Evolutionary conservation across 202 grass and related monocot species (phyloP), one percentile per base, ranked within the genome.

Genomic region (Carex sylvatica): DNA sequence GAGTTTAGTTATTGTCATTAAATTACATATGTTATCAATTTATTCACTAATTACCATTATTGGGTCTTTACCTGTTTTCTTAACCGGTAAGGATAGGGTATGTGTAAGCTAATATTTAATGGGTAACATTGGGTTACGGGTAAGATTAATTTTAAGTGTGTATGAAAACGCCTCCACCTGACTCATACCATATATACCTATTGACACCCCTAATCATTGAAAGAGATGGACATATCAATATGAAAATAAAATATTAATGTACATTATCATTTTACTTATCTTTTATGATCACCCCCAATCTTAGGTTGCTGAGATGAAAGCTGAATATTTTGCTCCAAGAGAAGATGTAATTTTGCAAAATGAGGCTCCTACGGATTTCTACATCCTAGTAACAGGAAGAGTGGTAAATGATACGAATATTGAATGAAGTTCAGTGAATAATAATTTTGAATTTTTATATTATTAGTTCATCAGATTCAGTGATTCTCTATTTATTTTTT

Each of bases 311-410:
- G 96, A 99, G 85, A 99, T 93, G 96, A 99, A 85, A 91, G 93
- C 87, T 81, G 96, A 99, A 87, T 99, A 99, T 82, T 96, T 95
- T 89, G 91, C 96, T 86, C 96, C 96, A 70, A 93, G 96, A 68
- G 96, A 99, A 84, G 96, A 99, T 80, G 93, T 99, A 69, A 99
- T 99, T 71, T 86, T 99, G 83, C 91, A 99, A 82, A 96, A 99
- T 84, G 96, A 96, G 88, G 89, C 96, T 66, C 93, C 96, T n/a
- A 96, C 93, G 60, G 96, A 99, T 84, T 99, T 99, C 44, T 99
- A 99, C 75, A 92, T 99, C 78, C 55, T 99, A 85, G 89, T 99
- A 77, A 86, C 89, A 62, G 96, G 96, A 67, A 93, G 69, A 22
- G 83, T 69, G 89, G 96, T 95, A 91, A 91, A 72, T 30, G 15